Base-by-base conservation (phyloP, 2,329 filamentous ascomycete species). In the Alternaria dauci region DNA sequence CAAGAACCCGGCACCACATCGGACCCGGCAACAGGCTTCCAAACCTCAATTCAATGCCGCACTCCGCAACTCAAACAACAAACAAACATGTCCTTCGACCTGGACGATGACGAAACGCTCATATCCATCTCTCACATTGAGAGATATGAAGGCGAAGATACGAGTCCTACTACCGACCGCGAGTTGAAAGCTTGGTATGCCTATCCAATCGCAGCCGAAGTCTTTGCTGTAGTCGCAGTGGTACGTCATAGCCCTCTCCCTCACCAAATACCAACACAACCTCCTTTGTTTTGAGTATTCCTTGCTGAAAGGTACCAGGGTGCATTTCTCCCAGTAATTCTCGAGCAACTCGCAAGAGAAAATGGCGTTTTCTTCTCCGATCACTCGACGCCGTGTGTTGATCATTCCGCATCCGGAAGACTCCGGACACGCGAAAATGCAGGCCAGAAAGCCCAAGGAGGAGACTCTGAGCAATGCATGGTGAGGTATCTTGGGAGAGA, bases 101-200 rank as follows among this genome's bases (percentile, higher is more conserved):
- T 56, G 14, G 59, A 52, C 4, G 50, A 57, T 18, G 56, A 47
- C 18, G 52, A 63, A 18, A 60, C 63, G 43, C 42, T 34, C 6
- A 51, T 39, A 6, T 20, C 50, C 34, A 30, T n/a, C 25, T 34
- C 51, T 44, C 11, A 42, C 46, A 44, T 18, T 26, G 32, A 28
- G 4, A 68, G 66, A 32, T 78, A 76, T 32, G 60, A 69, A 38
- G 67, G 67, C 50, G 75, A 78, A 69, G 75, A 78, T 52, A 89
- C 87, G 14, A 87, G 92, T n/a, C 87, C 89, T 38, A 96, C 93
- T 5, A 95, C 91, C 72, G 80, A 79, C 63, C 92, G 90, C 77
- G 93, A 97, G 83, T 85, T 96, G 64, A 83, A 87, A 46, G 93
- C 93, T 62, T 97, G 93, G 93, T 96, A 96, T 78, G 90, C 90